phyloP scores from a whole-genome alignment of 2,329 filamentous ascomycete species.

The Fusarium goolgardi region DNA sequence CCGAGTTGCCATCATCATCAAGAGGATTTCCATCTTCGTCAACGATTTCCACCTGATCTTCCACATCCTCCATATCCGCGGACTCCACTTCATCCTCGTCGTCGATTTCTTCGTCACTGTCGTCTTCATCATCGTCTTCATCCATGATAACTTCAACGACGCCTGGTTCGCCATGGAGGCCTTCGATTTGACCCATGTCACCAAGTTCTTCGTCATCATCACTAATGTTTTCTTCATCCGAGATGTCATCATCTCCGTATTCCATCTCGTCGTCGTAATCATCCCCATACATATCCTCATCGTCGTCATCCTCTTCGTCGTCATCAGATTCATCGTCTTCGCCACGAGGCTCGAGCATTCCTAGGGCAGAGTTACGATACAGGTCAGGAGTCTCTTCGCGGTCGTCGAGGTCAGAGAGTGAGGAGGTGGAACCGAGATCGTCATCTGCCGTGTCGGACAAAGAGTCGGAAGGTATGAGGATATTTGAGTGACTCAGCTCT shows the following conservation, averaged over 20 bases:
- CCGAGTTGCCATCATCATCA: conserved; percentile 69
- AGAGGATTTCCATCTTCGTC: conserved; percentile 71
- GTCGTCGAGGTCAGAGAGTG: conserved; percentile 86
- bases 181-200: conserved; percentile 88
- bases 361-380: conserved; percentile 94
- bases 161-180: conserved; percentile 70
- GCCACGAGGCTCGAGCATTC: conserved; percentile 88
- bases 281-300: conserved; percentile 93
- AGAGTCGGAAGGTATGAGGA: conserved; percentile 75
- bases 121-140: conserved; percentile 72
- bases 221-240: conserved; percentile 86
- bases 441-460: conserved; percentile 80
- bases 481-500: conserved; percentile 82
- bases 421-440: conserved; percentile 87
- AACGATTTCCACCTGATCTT: conserved; percentile 67
- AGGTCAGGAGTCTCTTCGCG: conserved; percentile 96
- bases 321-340: conserved; percentile 85
- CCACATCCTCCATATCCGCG: conserved; percentile 63
- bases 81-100: conserved; percentile 59
- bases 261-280: conserved; percentile 95
- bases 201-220: conserved; percentile 88
- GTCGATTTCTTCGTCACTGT: conserved; percentile 68
- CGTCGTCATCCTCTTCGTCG: conserved; percentile 78
- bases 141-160: conserved; percentile 84
- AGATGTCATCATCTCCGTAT: conserved; percentile 83